phyloP scores from a whole-genome alignment of 768 basidiomycete genomes.

The Amanita inopinata region DNA sequence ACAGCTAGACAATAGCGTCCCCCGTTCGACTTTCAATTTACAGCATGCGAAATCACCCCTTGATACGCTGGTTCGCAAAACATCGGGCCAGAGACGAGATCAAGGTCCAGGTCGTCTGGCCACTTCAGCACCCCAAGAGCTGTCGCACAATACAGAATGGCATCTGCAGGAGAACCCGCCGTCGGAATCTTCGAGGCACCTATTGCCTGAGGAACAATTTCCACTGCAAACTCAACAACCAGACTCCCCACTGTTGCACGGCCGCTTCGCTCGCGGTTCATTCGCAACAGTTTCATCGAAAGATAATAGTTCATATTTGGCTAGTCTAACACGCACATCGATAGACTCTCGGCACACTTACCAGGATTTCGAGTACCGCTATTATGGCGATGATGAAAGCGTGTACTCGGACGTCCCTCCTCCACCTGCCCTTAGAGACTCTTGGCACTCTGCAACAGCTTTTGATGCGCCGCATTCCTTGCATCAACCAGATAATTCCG shows the following conservation, averaged over 20 bases:
- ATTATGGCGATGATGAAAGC: slow-evolving; percentile 29
- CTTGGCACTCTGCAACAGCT: slow-evolving; percentile 27
- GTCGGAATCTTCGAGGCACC: no score
- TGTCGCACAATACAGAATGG: background rate
- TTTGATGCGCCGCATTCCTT: slow-evolving; percentile 9
- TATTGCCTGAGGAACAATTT: background rate
- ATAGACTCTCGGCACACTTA: slow-evolving; percentile 22
- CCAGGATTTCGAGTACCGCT: slow-evolving; percentile 21
- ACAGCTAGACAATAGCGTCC: background rate
- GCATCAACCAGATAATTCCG: slow-evolving; percentile 6
- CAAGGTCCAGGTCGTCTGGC: slow-evolving; percentile 2
- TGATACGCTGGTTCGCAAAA: slow-evolving; percentile 42
- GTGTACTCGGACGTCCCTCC: slow-evolving; percentile 27
- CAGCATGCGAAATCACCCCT: slow-evolving; percentile 41
- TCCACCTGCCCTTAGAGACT: slow-evolving; percentile 26
- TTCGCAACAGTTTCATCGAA: slow-evolving; percentile 29
- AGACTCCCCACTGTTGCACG: slow-evolving; percentile 37
- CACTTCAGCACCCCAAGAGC: background rate
- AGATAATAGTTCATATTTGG: slow-evolving; percentile 27
- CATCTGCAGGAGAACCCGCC: background rate
- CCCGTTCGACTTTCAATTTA: slow-evolving; percentile 19
- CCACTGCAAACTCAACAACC: slow-evolving; percentile 13
- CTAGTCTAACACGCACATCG: slow-evolving; percentile 16
- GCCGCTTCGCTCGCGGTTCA: slow-evolving; percentile 34
- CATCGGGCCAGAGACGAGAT: slow-evolving; percentile 35